phyloP scores from a whole-genome alignment of 345 rosid species.

The Aethionema arabicum region DNA sequence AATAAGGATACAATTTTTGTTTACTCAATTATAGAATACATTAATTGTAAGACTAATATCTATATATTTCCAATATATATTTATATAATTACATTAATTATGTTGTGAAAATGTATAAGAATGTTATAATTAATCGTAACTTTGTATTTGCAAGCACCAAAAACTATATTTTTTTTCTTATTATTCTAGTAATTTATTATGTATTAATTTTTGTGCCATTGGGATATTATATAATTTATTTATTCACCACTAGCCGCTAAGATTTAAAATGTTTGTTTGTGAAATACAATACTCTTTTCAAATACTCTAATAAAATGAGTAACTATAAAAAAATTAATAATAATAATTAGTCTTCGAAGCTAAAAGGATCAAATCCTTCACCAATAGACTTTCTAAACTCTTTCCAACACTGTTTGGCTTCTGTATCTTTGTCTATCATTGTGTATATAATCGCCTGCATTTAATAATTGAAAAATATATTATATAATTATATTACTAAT shows the following conservation, averaged over 20 bases:
- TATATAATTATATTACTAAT: too few relatives aligned
- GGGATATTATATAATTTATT: background rate
- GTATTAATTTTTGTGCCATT: background rate
- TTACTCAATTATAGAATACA: too few relatives aligned
- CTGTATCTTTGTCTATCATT: constrained; percentile 37
- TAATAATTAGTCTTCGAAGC: constrained; percentile 23
- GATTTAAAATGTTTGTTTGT: background rate
- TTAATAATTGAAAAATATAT: background rate
- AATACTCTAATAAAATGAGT: constrained; percentile 9
- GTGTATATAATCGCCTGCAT: constrained; percentile 41
- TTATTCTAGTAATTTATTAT: too few relatives aligned
- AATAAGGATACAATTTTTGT: too few relatives aligned
- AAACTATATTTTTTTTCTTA: too few relatives aligned
- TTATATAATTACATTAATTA: too few relatives aligned
- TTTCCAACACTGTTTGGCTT: constrained; percentile 43
- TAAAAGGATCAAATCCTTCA: constrained; percentile 39
- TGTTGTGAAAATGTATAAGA: too few relatives aligned
- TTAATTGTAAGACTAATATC: too few relatives aligned
- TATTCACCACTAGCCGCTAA: background rate
- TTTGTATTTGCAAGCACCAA: too few relatives aligned
- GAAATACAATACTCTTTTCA: background rate
- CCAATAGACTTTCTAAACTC: constrained; percentile 42
- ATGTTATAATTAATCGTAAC: too few relatives aligned
- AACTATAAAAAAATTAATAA: background rate
- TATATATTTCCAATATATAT: too few relatives aligned